A percentile compares a stretch with the other conserved stretches of the same genome.
Evolutionary conservation across 257 asterid genomes (phyloP).

Genomic region (Echium plantagineum): DNA sequence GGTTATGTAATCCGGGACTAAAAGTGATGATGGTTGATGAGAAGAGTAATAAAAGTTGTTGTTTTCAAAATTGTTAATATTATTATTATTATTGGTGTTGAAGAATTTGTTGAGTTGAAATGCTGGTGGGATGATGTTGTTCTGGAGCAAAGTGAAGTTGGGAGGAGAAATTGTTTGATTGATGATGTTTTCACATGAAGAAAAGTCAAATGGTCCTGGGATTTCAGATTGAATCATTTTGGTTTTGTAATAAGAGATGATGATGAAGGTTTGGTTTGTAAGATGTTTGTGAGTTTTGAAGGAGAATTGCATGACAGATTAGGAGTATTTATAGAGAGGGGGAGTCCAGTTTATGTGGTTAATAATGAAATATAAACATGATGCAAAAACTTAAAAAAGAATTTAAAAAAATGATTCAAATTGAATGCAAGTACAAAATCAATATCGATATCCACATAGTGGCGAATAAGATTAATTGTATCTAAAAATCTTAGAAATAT

Average conservation of each 20-base stretch:
- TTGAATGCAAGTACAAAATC: too few species aligned
- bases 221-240: conserved; percentile 46
- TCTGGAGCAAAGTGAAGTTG: conserved; percentile 30
- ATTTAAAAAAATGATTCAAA: too few species aligned
- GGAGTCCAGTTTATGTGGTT: conserved; percentile 7
- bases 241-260: conserved; percentile 11
- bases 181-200: conserved; percentile 26
- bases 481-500: too few species aligned
- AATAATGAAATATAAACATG: conserved; percentile 11
- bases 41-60: not conserved
- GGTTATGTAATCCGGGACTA: conserved; percentile 23
- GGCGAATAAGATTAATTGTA: too few species aligned
- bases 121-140: conserved; percentile 25
- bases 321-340: conserved; percentile 51
- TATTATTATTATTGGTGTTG: conserved; percentile 7
- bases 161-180: conserved; percentile 17
- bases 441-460: too few species aligned
- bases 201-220: conserved; percentile 41
- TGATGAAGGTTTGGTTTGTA: conserved; percentile 5
- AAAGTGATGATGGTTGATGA: conserved; percentile 19
- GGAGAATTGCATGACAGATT: conserved; percentile 29
- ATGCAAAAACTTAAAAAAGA: too few species aligned
- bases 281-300: conserved; percentile 17
- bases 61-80: not conserved
- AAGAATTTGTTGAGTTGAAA: conserved; percentile 26